These are phyloP conservation scores for Colletotrichum tofieldiae DNA, from an alignment of 2,329 filamentous ascomycete species.

Conservation along the genomic window DNA sequence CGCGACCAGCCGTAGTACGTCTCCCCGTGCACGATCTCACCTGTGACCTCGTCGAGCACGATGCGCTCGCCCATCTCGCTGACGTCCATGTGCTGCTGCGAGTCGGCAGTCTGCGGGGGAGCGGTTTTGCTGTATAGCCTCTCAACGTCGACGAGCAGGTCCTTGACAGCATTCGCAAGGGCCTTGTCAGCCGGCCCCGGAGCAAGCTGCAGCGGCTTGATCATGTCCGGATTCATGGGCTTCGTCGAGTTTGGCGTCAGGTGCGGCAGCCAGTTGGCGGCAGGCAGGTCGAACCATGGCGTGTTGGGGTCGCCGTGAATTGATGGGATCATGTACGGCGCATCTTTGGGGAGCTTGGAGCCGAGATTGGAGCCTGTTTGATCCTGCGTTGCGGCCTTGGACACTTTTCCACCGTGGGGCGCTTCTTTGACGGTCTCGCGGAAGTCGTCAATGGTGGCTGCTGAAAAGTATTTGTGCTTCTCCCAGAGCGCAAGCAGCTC, in stretches of 20 bases:
- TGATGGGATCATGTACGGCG: conserved; percentile 80
- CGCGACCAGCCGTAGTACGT: conserved; percentile 93
- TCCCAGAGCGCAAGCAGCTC: conserved; percentile 80
- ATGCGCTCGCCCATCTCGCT: conserved; percentile 82
- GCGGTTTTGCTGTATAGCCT: conserved; percentile 74
- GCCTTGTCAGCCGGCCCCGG: conserved; percentile 77
- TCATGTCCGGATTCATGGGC: conserved; percentile 79
- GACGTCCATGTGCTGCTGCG: conserved; percentile 70
- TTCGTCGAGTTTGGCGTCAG: conserved; percentile 82
- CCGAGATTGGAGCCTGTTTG: conserved; percentile 46
- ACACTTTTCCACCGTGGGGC: conserved; percentile 43
- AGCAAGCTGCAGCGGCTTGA: conserved; percentile 80
- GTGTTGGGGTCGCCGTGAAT: conserved; percentile 82
- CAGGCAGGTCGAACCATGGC: conserved; percentile 87
- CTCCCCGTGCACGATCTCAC: conserved; percentile 75
- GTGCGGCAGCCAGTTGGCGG: conserved; percentile 84
- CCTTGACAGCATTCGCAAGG: conserved; percentile 79
- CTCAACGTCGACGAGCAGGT: conserved; percentile 79
- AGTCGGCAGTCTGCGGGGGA: conserved; percentile 59
- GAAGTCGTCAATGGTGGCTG: conserved; percentile 70
- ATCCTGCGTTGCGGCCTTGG: conserved; percentile 24
- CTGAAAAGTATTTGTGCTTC: conserved; percentile 74
- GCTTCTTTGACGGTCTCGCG: conserved; percentile 68
- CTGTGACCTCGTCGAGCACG: conserved; percentile 76
- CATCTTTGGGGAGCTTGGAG: conserved; percentile 61